Conservation (phyloP, 2,329 filamentous ascomycete species). For the Monosporascus cannonballus region DNA sequence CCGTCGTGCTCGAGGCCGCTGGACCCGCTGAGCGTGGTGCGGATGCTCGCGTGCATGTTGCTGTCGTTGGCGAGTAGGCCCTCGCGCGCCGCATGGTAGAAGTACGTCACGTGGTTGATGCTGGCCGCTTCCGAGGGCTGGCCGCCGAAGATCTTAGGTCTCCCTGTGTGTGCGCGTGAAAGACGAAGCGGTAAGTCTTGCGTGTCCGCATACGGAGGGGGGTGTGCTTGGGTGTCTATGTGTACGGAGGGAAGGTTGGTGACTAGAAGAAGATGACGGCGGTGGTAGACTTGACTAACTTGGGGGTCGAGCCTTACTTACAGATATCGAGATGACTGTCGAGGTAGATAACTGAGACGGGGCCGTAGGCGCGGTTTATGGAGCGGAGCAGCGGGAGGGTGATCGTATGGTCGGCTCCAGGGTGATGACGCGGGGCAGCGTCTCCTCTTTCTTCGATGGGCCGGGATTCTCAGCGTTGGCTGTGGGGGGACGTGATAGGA, state of each 20-base stretch:
- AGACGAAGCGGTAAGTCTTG: slow-evolving; percentile 9
- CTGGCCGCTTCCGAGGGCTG: slow-evolving; percentile 68
- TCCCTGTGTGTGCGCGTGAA: slow-evolving; percentile 50
- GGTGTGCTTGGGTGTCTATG: background rate
- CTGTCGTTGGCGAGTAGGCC: slow-evolving; percentile 74
- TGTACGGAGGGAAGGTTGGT: background rate
- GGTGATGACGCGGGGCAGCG: slow-evolving; percentile 75
- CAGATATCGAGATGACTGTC: slow-evolving; percentile 64
- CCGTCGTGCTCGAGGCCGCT: slow-evolving; percentile 82
- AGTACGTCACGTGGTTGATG: slow-evolving; percentile 87
- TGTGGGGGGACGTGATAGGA: slow-evolving; percentile 64
- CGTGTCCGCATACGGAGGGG: background rate
- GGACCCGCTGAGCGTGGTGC: slow-evolving; percentile 72
- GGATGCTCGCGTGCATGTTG: slow-evolving; percentile 83
- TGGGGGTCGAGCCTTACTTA: slow-evolving; percentile 24
- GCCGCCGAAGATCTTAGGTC: slow-evolving; percentile 81
- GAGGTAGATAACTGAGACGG: slow-evolving; percentile 56
- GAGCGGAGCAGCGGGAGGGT: slow-evolving; percentile 54
- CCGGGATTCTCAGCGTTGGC: slow-evolving; percentile 63
- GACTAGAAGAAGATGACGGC: background rate
- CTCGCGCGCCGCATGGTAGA: slow-evolving; percentile 75
- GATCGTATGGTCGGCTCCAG: slow-evolving; percentile 60
- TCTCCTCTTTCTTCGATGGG: slow-evolving; percentile 66
- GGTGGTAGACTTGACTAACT: slow-evolving; percentile 19
- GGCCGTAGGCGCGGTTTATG: slow-evolving; percentile 55